Conservation (phyloP, 2,329 filamentous ascomycete species). For the Claviceps spartinae region DNA sequence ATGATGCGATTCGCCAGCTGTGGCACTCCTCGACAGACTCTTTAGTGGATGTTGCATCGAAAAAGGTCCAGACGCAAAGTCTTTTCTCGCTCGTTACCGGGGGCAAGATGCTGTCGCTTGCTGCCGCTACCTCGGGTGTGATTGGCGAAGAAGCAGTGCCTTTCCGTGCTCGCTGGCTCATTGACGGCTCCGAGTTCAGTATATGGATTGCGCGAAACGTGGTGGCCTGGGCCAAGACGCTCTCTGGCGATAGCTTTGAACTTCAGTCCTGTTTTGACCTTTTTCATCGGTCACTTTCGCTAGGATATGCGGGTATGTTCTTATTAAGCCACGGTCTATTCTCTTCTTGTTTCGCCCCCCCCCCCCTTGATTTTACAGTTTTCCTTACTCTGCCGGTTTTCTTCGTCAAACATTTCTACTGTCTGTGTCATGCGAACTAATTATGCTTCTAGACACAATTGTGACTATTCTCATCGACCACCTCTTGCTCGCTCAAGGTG, state of each 20-base stretch:
- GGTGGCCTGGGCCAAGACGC: conserved; percentile 25
- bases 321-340: not conserved
- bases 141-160: conserved; percentile 22
- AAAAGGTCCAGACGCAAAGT: conserved; percentile 20
- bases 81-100: conserved; percentile 32
- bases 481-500: conserved; percentile 22
- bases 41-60: conserved; percentile 13
- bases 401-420: not conserved
- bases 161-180: conserved; percentile 40
- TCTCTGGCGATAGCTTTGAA: conserved; percentile 19
- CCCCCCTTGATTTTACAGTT: too few relatives aligned
- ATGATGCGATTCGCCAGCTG: conserved; percentile 22
- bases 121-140: conserved; percentile 41
- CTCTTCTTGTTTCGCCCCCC: not conserved
- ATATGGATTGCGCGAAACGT: conserved; percentile 60
- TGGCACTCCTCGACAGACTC: conserved; percentile 22
- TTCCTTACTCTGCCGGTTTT: not conserved
- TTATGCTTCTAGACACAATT: conserved; percentile 25
- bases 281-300: conserved; percentile 46
- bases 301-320: conserved; percentile 57
- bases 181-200: conserved; percentile 50
- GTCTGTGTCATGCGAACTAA: conserved; percentile 4
- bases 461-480: conserved; percentile 21
- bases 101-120: conserved; percentile 35
- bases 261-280: conserved; percentile 31